These are phyloP conservation scores for Spathaspora girioi DNA, from an alignment of 805 yeast species.

Conservation along the genomic window DNA sequence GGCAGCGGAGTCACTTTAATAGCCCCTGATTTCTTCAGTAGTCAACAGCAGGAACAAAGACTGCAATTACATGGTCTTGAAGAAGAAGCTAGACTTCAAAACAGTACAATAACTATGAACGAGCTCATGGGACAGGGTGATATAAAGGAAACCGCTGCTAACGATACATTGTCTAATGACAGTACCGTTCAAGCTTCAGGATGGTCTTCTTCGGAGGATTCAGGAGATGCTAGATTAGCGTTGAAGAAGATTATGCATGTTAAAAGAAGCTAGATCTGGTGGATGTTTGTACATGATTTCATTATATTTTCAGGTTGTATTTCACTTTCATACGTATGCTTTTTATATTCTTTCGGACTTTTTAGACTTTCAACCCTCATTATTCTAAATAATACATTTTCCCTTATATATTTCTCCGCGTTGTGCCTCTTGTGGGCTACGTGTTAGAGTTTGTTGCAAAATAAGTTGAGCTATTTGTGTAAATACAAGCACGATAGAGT, in stretches of 20 bases:
- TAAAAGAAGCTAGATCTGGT: conserved; percentile 7
- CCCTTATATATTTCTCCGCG: no score
- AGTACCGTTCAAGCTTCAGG: neutral
- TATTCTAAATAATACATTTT: neutral
- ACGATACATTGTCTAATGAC: neutral
- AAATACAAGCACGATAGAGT: neutral
- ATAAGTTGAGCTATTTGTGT: neutral
- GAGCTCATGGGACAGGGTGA: conserved; percentile 16
- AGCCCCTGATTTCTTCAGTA: conserved; percentile 25
- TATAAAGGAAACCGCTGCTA: neutral
- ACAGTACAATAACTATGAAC: conserved; percentile 12
- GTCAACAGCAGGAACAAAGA: conserved; percentile 10
- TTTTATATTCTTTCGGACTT: neutral
- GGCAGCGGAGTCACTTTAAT: conserved; percentile 3
- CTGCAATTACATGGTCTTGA: conserved; percentile 1
- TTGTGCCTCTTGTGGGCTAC: no score
- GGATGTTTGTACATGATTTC: neutral
- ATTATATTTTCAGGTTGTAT: neutral
- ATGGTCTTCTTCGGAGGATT: conserved; percentile 17
- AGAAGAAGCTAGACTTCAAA: conserved; percentile 1
- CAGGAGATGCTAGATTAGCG: conserved; percentile 36
- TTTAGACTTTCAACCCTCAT: neutral
- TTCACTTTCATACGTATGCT: neutral
- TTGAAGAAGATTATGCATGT: conserved; percentile 32
- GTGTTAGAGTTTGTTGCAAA: neutral